A percentile compares a stretch with the other conserved stretches of the same genome.
phyloP scores from a whole-genome alignment of 208 protist species.

The Crithidia acanthocephali region DNA sequence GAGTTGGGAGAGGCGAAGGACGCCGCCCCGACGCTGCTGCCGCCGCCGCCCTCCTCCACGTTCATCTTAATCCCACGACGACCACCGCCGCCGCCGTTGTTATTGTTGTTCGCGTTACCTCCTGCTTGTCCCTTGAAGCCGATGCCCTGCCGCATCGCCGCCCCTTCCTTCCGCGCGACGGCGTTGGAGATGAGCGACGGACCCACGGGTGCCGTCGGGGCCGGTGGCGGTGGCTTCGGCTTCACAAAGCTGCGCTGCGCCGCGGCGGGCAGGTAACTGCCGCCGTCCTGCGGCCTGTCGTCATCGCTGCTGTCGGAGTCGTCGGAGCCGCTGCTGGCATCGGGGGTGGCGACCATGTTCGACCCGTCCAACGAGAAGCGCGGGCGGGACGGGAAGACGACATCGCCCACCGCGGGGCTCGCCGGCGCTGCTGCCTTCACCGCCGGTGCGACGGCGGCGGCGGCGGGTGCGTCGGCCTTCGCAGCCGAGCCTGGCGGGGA shows the following conservation, averaged over 20 bases:
- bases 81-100: neutral
- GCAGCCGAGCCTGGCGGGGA: neutral
- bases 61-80: conserved; percentile 6
- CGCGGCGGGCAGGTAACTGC: conserved; percentile 11
- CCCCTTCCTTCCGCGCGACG: conserved; percentile 9
- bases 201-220: neutral
- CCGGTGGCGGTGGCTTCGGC: conserved; percentile 1
- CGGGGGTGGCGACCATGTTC: conserved; percentile 36
- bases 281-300: neutral
- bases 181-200: conserved; percentile 5
- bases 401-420: neutral
- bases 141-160: conserved; percentile 32
- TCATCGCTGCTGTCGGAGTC: conserved; percentile 18
- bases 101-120: neutral
- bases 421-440: neutral
- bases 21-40: no score
- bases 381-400: neutral
- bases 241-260: conserved; percentile 21
- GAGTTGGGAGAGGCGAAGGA: neutral
- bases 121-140: conserved; percentile 25
- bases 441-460: neutral
- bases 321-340: conserved; percentile 29
- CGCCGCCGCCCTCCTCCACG: neutral
- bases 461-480: neutral
- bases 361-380: conserved; percentile 28